Evolutionary conservation across 306 rosid genomes (phyloP), one percentile per base, ranked within the genome.

Genomic region (cucumber (Cucumis sativus)): DNA sequence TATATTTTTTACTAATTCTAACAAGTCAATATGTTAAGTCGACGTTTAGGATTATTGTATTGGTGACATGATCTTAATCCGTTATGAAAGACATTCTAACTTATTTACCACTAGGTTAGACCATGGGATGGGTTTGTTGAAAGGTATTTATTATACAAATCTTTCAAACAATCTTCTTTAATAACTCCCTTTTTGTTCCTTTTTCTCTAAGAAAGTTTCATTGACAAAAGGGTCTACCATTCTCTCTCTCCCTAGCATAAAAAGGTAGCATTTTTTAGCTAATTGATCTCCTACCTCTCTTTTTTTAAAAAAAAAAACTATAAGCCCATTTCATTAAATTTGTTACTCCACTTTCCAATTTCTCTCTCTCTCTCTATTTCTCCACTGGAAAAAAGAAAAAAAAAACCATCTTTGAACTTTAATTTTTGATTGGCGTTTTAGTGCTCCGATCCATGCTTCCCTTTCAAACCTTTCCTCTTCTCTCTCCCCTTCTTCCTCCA

Each of bases 401-500:
- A 28, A 37, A 37, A 37, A 1, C 49, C 55, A 64, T 54, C 55
- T 49, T 20, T 77, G 35, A 25, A 14, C 15, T 41, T 67, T 30
- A 28, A 61, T 61, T 61, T 79, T 65, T 35, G 77, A 73, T 75
- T 79, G 55, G 69, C 30, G 30, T 83, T 79, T 80, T 62, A 78
- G 77, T 85, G 80, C 88, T 83, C 91, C 90, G 80, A 87, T 83
- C 91, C 90, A 89, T 92, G 96, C 93, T 88, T 92, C 89, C 90
- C 40, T 86, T 87, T 85, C 87, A 82, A 79, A 79, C 74, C 76
- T 43, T 74, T 51, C 71, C 83, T 43, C 81, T 85, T 64, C 78
- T 61, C 65, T 84, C 80, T 25, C 85, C 78, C 76, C 87, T 85
- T 69, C 85, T 84, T 71, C 85, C 86, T 82, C 83, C 84, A 91